Evolutionary conservation across 2,329 filamentous ascomycete genomes (phyloP).

Genomic region (Trichophyton benhamiae): DNA sequence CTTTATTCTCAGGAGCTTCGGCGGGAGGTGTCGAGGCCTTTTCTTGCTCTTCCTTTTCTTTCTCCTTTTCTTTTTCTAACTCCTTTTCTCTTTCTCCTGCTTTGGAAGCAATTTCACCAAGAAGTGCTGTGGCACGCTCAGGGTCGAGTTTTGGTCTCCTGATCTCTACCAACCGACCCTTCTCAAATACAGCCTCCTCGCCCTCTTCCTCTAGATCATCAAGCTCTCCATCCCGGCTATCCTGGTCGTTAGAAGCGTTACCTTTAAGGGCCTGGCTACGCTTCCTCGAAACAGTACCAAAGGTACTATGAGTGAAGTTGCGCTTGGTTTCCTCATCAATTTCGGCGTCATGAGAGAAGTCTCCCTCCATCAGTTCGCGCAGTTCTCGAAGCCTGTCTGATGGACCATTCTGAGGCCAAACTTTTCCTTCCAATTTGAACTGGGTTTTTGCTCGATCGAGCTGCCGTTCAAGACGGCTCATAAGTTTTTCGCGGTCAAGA

Average conservation of each 20-base stretch:
- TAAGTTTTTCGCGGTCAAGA: constrained; percentile 77
- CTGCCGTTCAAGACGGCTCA: constrained; percentile 89
- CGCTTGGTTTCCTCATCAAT: constrained; percentile 44
- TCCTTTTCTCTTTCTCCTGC: constrained; percentile 55
- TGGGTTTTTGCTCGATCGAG: constrained; percentile 95
- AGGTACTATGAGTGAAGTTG: constrained; percentile 58
- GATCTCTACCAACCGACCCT: constrained; percentile 66
- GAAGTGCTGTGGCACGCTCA: constrained; percentile 52
- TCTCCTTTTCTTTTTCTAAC: not conserved
- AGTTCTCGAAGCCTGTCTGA: constrained; percentile 86
- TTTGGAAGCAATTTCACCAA: constrained; percentile 62
- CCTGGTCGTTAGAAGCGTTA: constrained; percentile 26
- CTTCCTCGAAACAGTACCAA: constrained; percentile 58
- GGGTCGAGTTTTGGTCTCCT: constrained; percentile 51
- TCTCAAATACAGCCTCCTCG: constrained; percentile 59
- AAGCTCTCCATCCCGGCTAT: constrained; percentile 36
- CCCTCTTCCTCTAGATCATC: constrained; percentile 45
- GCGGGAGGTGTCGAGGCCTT: constrained; percentile 48
- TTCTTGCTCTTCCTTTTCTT: constrained; percentile 21
- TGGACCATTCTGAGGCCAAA: constrained; percentile 76
- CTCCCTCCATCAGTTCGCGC: constrained; percentile 84
- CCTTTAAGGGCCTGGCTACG: constrained; percentile 31
- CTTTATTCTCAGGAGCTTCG: not conserved
- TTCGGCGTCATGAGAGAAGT: constrained; percentile 36
- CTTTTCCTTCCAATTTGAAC: constrained; percentile 87